These are phyloP conservation scores for Alternaria burnsii DNA, from an alignment of 2,329 filamentous ascomycete species.

Conservation along the genomic window DNA sequence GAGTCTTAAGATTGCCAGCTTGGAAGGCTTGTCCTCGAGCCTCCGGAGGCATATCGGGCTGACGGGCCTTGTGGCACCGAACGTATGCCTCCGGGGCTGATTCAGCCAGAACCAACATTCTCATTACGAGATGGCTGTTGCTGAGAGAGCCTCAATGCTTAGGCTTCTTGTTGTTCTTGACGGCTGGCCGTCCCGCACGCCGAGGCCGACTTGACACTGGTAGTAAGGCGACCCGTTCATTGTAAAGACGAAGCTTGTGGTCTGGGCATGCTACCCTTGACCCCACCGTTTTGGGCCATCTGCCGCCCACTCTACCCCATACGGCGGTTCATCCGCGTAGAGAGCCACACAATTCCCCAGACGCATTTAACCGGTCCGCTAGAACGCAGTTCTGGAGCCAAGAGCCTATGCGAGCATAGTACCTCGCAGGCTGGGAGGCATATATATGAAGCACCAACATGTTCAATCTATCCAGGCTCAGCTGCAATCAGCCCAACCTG, in stretches of 20 bases:
- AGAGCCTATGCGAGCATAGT: constrained; percentile 23
- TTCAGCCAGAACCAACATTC: constrained; percentile 2
- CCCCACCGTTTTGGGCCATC: constrained; percentile 19
- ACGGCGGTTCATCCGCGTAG: constrained; percentile 27
- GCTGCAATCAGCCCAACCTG: constrained; percentile 27
- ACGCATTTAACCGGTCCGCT: constrained; percentile 45
- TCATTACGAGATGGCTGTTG: constrained; percentile 1
- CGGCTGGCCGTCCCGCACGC: constrained; percentile 18
- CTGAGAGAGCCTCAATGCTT: constrained; percentile 10
- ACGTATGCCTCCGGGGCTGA: neutral
- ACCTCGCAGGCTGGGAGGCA: constrained; percentile 23
- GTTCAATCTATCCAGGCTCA: constrained; percentile 22
- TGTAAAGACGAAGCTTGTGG: constrained; percentile 11
- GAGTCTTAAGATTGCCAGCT: constrained; percentile 3
- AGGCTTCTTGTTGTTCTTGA: constrained; percentile 11
- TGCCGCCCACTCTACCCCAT: constrained; percentile 33
- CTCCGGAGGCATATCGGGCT: constrained; percentile 11
- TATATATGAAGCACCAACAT: constrained; percentile 38
- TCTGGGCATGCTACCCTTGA: constrained; percentile 19
- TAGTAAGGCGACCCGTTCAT: constrained; percentile 10
- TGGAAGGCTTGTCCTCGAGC: constrained; percentile 12
- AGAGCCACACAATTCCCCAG: constrained; percentile 28
- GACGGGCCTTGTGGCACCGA: constrained; percentile 10
- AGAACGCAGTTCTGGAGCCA: constrained; percentile 32
- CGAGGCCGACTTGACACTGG: constrained; percentile 15